phyloP scores from a whole-genome alignment of 176 grass and related monocot species.

The Oryza coarctata region DNA sequence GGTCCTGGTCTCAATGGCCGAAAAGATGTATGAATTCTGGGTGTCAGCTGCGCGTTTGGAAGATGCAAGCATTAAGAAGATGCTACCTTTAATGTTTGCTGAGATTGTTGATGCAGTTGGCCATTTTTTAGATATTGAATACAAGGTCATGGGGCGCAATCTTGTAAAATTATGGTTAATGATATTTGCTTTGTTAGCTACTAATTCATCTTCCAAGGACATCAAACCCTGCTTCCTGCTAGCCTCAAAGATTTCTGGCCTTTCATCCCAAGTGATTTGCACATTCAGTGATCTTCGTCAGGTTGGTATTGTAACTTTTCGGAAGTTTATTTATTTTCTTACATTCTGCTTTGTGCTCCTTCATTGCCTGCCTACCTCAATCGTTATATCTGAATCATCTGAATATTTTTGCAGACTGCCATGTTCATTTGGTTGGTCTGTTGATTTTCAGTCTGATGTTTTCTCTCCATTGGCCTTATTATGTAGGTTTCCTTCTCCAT shows the following conservation, averaged over 20 bases:
- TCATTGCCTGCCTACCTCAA: not conserved
- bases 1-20: constrained; percentile 64
- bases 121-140: constrained; percentile 84
- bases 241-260: constrained; percentile 69
- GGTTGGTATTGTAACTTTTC: constrained; percentile 56
- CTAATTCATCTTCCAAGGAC: constrained; percentile 68
- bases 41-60: constrained; percentile 52
- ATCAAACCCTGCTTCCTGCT: constrained; percentile 57
- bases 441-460: constrained; percentile 33
- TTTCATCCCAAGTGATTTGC: constrained; percentile 68
- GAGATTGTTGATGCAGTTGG: constrained; percentile 74
- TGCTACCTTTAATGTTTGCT: constrained; percentile 63
- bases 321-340: constrained; percentile 26
- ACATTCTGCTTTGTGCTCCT: constrained; percentile 10
- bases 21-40: constrained; percentile 77
- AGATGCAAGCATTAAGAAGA: constrained; percentile 67
- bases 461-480: constrained; percentile 25
- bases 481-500: constrained; percentile 71
- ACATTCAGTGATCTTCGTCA: constrained; percentile 92
- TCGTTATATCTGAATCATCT: constrained; percentile 9
- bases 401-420: constrained; percentile 5
- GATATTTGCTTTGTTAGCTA: constrained; percentile 74
- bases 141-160: constrained; percentile 74
- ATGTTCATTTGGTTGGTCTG: not conserved
- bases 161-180: constrained; percentile 74